Percentiles rank a stretch among this genome's conserved stretches.
phyloP scores from a whole-genome alignment of 2,329 filamentous ascomycete species.

The Colletotrichum sp. region DNA sequence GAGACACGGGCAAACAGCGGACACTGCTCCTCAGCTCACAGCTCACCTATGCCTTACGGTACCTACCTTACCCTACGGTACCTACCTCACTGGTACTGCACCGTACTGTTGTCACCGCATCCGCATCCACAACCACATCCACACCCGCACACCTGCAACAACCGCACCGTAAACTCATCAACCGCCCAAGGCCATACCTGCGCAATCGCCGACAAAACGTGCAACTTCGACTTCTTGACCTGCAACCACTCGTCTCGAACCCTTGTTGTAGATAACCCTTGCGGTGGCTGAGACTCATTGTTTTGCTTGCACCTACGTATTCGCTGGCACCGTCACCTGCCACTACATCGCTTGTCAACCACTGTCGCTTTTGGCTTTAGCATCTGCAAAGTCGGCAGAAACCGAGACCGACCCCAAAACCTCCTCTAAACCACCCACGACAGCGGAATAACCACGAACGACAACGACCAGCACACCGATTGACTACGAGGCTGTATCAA shows the following conservation, averaged over 20 bases:
- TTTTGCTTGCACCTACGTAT: not conserved
- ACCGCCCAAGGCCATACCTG: not conserved
- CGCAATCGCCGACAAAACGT: not conserved
- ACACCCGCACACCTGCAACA: not conserved
- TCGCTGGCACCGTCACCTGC: not conserved
- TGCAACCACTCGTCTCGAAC: not conserved
- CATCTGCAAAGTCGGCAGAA: slow-evolving; percentile 1
- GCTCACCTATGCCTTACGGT: not conserved
- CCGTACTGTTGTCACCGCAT: slow-evolving; percentile 12
- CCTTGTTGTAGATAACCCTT: not conserved
- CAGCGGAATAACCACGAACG: not conserved
- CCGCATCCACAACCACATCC: not conserved
- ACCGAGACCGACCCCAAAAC: not conserved
- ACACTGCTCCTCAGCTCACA: not conserved
- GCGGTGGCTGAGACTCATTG: not conserved
- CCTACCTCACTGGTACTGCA: not conserved
- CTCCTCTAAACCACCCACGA: not conserved
- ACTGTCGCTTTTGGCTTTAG: not conserved
- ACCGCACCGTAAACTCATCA: not conserved
- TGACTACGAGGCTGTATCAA: not conserved
- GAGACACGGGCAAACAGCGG: not conserved
- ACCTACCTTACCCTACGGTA: not conserved
- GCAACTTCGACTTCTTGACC: not conserved
- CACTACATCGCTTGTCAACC: not conserved
- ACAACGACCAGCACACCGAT: not conserved